Conservation (phyloP, 177 flowering plant genomes). For the Vitis hybrid region DNA sequence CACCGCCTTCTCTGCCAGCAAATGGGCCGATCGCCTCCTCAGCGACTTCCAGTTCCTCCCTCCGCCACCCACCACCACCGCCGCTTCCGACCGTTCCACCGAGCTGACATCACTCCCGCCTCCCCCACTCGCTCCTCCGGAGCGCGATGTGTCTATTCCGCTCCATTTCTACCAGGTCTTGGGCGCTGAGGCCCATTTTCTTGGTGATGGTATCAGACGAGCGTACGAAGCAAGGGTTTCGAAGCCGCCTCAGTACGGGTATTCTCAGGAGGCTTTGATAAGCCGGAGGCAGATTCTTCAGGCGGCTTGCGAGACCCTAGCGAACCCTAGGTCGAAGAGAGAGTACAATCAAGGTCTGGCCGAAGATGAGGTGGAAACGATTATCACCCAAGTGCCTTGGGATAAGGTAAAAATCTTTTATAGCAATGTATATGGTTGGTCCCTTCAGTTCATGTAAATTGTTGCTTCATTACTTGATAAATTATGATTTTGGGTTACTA, state of each 20-base stretch:
- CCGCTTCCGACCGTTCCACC: constrained; percentile 16
- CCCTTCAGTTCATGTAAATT: too few relatives aligned
- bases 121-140: constrained; percentile 43
- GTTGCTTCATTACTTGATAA: too few relatives aligned
- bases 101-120: constrained; percentile 18
- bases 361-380: constrained; percentile 62
- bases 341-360: constrained; percentile 79
- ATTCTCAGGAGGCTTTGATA: constrained; percentile 70
- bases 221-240: constrained; percentile 84
- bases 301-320: constrained; percentile 90
- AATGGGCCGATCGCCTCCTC: constrained; percentile 94
- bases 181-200: constrained; percentile 85
- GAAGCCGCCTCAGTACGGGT: constrained; percentile 82
- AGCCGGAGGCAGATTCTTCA: constrained; percentile 79
- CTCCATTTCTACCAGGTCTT: constrained; percentile 75
- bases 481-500: too few relatives aligned
- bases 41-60: constrained; percentile 72
- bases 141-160: constrained; percentile 71
- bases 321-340: constrained; percentile 51
- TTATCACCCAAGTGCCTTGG: constrained; percentile 81
- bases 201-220: constrained; percentile 81
- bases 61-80: constrained; percentile 21
- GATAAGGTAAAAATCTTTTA: constrained; percentile 55
- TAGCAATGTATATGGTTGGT: too few relatives aligned
- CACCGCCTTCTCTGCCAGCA: constrained; percentile 60